Evolutionary conservation across 768 basidiomycete species (phyloP).

Genomic region (Lyophyllum semitale): DNA sequence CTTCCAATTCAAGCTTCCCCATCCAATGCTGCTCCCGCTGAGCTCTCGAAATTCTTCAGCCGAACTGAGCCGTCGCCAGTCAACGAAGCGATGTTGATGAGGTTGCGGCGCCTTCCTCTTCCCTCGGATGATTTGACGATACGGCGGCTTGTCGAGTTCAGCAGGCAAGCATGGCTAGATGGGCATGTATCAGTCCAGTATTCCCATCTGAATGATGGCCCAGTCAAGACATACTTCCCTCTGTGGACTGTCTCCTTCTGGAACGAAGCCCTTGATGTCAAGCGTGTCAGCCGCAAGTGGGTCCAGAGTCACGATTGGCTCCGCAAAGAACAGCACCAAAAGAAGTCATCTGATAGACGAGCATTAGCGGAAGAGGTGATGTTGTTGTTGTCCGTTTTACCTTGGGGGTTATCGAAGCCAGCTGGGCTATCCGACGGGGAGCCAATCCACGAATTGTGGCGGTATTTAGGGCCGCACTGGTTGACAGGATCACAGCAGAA

Average conservation of each 20-base stretch:
- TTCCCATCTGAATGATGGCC: not conserved
- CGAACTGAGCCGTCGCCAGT: not conserved
- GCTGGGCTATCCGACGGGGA: not conserved
- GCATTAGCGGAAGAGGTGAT: not conserved
- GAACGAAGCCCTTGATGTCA: not conserved
- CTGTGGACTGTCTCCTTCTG: not conserved
- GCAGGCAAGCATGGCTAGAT: not conserved
- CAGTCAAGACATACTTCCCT: not conserved
- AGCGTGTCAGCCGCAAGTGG: not conserved
- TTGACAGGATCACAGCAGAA: not conserved
- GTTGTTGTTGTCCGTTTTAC: not conserved
- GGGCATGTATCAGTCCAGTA: not conserved
- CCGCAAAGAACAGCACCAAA: not conserved
- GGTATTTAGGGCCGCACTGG: not conserved
- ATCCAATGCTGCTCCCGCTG: not conserved
- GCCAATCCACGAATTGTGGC: not conserved
- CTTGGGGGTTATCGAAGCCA: not conserved
- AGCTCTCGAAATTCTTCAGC: not conserved
- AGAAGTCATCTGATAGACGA: not conserved
- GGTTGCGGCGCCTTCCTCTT: not conserved
- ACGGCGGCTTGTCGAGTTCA: not conserved
- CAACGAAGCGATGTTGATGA: not conserved
- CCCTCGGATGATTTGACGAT: not conserved
- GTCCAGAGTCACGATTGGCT: not conserved
- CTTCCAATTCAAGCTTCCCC: not conserved